Evolutionary conservation across 2,329 filamentous ascomycete genomes (phyloP).

Genomic region (Dothistroma septosporum): DNA sequence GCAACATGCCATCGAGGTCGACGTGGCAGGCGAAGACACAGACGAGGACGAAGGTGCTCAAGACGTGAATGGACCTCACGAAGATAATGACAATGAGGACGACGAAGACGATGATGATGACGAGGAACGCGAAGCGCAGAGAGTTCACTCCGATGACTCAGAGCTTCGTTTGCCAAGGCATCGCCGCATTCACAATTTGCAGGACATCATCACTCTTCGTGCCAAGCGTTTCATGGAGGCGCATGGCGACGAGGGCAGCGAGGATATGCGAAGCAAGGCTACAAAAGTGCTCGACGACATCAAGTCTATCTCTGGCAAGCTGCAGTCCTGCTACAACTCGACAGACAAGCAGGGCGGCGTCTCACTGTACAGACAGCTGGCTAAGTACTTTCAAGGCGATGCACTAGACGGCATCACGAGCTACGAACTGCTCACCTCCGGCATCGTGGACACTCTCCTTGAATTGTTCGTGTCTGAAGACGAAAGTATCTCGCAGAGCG

Average conservation of each 20-base stretch:
- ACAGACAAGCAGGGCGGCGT: conserved; percentile 45
- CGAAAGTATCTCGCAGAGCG: conserved; percentile 51
- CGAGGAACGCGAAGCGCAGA: conserved; percentile 49
- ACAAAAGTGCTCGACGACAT: conserved; percentile 69
- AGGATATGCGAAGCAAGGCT: conserved; percentile 74
- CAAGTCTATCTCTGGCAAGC: conserved; percentile 65
- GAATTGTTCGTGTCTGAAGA: conserved; percentile 73
- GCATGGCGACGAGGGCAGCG: conserved; percentile 74
- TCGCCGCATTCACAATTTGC: conserved; percentile 49
- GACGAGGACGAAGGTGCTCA: conserved; percentile 50
- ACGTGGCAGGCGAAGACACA: conserved; percentile 54
- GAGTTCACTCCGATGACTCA: conserved; percentile 53
- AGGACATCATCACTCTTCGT: conserved; percentile 68
- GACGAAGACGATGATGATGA: conserved; percentile 25
- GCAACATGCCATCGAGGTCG: conserved; percentile 25
- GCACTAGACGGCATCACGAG: conserved; percentile 91
- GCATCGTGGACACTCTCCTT: conserved; percentile 78
- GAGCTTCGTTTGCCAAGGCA: conserved; percentile 43
- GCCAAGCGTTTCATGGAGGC: conserved; percentile 79
- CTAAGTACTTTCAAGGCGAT: conserved; percentile 81
- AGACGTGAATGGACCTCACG: conserved; percentile 39
- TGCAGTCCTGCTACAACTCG: conserved; percentile 65
- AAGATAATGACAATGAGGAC: conserved; percentile 41
- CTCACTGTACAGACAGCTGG: conserved; percentile 68
- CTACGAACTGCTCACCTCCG: conserved; percentile 85